phyloP scores from a whole-genome alignment of 2,329 filamentous ascomycete species.

The Penicillium decumbens region DNA sequence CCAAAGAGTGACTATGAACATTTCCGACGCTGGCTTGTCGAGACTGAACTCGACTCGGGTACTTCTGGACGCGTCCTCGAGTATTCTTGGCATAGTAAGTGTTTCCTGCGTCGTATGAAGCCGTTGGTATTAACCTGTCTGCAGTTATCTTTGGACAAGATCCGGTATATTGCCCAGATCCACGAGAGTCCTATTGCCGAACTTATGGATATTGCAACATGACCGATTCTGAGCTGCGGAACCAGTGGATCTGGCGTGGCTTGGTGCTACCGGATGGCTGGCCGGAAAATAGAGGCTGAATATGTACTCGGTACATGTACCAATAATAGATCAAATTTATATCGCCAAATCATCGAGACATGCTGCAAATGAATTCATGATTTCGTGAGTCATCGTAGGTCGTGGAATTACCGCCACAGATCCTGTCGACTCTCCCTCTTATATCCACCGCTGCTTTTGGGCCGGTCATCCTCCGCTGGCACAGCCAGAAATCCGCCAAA shows the following conservation, averaged over 20 bases:
- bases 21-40: slow-evolving; percentile 47
- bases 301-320: no score
- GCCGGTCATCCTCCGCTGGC: slow-evolving; percentile 48
- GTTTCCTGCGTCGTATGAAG: slow-evolving; percentile 1
- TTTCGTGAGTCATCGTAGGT: slow-evolving; percentile 1
- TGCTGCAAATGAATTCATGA: slow-evolving; percentile 3
- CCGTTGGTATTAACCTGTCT: no score
- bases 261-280: slow-evolving; percentile 17
- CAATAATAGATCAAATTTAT: neutral
- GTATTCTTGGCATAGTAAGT: slow-evolving; percentile 54
- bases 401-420: slow-evolving; percentile 34
- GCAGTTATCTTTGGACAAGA: slow-evolving; percentile 25
- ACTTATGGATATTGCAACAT: slow-evolving; percentile 26
- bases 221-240: slow-evolving; percentile 15
- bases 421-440: slow-evolving; percentile 35
- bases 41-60: slow-evolving; percentile 43
- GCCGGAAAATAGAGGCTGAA: slow-evolving; percentile 7
- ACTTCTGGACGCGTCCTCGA: slow-evolving; percentile 51
- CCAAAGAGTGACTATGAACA: slow-evolving; percentile 43
- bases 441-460: slow-evolving; percentile 34
- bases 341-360: neutral
- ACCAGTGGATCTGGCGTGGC: slow-evolving; percentile 23
- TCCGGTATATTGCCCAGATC: slow-evolving; percentile 13
- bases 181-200: slow-evolving; percentile 20
- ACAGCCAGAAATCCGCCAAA: slow-evolving; percentile 63